These are phyloP conservation scores for Penicillium griseofulvum DNA, from an alignment of 2,329 filamentous ascomycete species.

Conservation along the genomic window DNA sequence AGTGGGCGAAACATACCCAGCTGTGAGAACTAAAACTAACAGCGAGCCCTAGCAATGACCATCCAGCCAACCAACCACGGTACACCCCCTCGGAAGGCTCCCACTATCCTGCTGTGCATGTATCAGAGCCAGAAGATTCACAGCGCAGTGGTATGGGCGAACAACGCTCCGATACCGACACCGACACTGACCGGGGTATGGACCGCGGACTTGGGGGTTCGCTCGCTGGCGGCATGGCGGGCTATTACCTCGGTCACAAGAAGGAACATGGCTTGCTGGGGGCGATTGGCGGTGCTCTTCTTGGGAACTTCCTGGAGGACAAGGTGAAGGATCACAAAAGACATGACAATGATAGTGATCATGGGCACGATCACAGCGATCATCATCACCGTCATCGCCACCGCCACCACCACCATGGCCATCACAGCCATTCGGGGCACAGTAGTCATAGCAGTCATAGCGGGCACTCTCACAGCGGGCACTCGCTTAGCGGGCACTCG, in stretches of 20 bases:
- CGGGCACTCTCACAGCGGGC: background rate
- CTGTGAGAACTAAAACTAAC: background rate
- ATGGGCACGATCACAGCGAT: constrained; percentile 3
- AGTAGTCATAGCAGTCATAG: background rate
- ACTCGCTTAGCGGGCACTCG: background rate
- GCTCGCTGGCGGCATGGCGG: constrained; percentile 56
- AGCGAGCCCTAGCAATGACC: constrained; percentile 6
- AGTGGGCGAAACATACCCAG: constrained; percentile 3
- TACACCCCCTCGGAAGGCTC: constrained; percentile 19
- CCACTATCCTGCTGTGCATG: constrained; percentile 15
- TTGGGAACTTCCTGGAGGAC: constrained; percentile 56
- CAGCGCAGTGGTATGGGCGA: constrained; percentile 7
- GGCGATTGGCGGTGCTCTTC: constrained; percentile 56
- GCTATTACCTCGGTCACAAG: constrained; percentile 56
- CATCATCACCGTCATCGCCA: constrained; percentile 11
- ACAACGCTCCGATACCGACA: constrained; percentile 8
- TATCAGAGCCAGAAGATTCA: constrained; percentile 13
- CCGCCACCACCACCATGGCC: constrained; percentile 17
- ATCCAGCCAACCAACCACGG: constrained; percentile 17
- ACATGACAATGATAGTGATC: too few species aligned
- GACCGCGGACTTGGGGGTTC: constrained; percentile 59
- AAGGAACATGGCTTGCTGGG: constrained; percentile 58
- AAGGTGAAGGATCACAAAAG: constrained; percentile 49
- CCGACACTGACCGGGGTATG: constrained; percentile 30
- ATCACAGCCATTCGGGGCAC: constrained; percentile 17